Base-by-base conservation (phyloP, 176 grass and related monocot species). In the Triticum urartu region DNA sequence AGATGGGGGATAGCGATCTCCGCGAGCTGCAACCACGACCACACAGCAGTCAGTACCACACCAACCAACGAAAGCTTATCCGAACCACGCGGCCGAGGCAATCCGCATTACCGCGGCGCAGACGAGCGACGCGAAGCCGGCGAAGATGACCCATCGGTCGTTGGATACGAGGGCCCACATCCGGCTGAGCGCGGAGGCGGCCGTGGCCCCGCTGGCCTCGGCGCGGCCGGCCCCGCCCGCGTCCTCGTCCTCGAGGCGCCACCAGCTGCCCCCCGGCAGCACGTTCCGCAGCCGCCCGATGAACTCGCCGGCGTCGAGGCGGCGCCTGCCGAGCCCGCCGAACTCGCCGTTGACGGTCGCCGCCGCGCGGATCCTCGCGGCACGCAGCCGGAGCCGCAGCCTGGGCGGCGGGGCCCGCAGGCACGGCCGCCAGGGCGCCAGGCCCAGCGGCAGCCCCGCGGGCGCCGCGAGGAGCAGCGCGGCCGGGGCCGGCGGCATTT, bases 1-100 rank as follows among this genome's bases (percentile, higher is more conserved):
- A 98, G 94, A 91, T 98, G 97, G 1, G 97, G 97, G 72, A 96
- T 98, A 11, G 93, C 92, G 54, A 98, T 95, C 89, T 98, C 97
- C 17, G 97, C 74, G 71, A 94, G 86, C 97, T 98, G 86, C 87
- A 95, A 62, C 28, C 28, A 30, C 28, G 28, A 6, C 42, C 40
- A 4, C 13, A 75, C 3, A 47, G 6, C 17, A 26, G 64, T 38
- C 25, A 77, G 72, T 7, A 64, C n/a, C n/a, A 48, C 26, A 62
- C 43, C 48, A 36, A 88, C 48, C 88, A 88, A 75, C 76, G 32
- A 83, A 60, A 87, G 47, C 1, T 33, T 68, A 62, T 70, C 82
- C 17, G 36, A 70, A 89, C 14, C 38, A 9, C 14, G 17, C 59
- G 18, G 28, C 22, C 4, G 25, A 45, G 10, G 9, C 4, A 9